phyloP scores from a whole-genome alignment of 2,329 filamentous ascomycete species.

The Pseudonectria foliicola region DNA sequence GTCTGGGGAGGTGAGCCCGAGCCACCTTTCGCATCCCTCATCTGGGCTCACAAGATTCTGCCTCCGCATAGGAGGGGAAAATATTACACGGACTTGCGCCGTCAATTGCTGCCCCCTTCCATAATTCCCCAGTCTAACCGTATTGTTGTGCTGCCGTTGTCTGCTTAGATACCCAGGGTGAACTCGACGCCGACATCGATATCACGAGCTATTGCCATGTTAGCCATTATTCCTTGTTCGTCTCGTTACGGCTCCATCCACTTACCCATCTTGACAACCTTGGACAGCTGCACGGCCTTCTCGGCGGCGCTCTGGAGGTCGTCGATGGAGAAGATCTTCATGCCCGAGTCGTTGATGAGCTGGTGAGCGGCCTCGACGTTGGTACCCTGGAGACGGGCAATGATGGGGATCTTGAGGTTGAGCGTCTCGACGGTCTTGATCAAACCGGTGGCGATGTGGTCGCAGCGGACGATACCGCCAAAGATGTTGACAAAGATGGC shows the following conservation, averaged over 20 bases:
- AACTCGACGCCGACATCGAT: constrained; percentile 98
- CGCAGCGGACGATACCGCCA: constrained; percentile 95
- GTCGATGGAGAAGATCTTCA: constrained; percentile 99
- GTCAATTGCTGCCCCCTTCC: not conserved
- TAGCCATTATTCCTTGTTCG: constrained; percentile 10
- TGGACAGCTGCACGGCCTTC: constrained; percentile 97
- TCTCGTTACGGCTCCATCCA: constrained; percentile 16
- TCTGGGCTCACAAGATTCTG: constrained; percentile 10
- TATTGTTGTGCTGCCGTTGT: constrained; percentile 3
- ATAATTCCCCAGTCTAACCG: constrained; percentile 9
- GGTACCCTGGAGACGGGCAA: constrained; percentile 94
- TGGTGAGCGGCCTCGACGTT: constrained; percentile 95
- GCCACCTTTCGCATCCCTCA: too few species aligned
- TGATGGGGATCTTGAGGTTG: constrained; percentile 94
- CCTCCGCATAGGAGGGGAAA: constrained; percentile 14
- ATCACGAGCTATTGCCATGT: constrained; percentile 60
- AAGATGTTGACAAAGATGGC: constrained; percentile 99
- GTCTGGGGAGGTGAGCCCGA: too few species aligned
- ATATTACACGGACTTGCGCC: constrained; percentile 21
- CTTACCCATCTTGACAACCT: constrained; percentile 96
- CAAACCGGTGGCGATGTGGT: constrained; percentile 92
- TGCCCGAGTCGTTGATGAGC: constrained; percentile 89
- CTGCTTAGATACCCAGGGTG: constrained; percentile 77
- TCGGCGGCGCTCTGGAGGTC: constrained; percentile 95
- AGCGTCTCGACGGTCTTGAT: constrained; percentile 92